These are phyloP conservation scores for Penicillium digitatum DNA, from an alignment of 2,329 filamentous ascomycete genomes.

Conservation along the genomic window DNA sequence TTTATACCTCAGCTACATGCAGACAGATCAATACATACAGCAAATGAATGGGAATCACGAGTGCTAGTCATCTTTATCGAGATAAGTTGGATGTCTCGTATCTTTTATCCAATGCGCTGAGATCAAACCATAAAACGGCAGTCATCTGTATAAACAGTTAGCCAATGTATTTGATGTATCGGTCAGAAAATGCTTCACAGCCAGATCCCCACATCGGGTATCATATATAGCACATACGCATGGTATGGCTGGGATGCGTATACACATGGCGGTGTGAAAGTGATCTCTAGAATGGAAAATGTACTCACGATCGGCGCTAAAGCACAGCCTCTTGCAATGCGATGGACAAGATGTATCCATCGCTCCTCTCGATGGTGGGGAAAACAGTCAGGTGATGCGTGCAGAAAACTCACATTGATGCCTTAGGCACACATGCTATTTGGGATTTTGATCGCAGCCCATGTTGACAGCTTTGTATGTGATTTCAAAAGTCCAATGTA, in stretches of 20 bases:
- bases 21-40: slow-evolving; percentile 28
- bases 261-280: neutral
- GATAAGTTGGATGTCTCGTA: slow-evolving; percentile 20
- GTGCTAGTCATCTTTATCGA: slow-evolving; percentile 38
- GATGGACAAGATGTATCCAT: slow-evolving; percentile 23
- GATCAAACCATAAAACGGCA: slow-evolving; percentile 30
- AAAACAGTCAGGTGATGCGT: slow-evolving; percentile 30
- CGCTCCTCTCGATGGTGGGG: slow-evolving; percentile 25
- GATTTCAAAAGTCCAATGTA: neutral
- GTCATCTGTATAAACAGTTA: slow-evolving; percentile 31
- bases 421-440: slow-evolving; percentile 22
- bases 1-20: slow-evolving; percentile 4
- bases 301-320: slow-evolving; percentile 36
- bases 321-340: slow-evolving; percentile 19
- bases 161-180: slow-evolving; percentile 6
- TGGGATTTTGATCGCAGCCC: neutral
- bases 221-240: neutral
- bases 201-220: neutral
- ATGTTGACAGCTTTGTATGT: neutral
- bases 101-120: slow-evolving; percentile 28
- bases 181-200: neutral
- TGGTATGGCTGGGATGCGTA: neutral
- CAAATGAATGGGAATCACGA: slow-evolving; percentile 41
- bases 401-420: slow-evolving; percentile 20
- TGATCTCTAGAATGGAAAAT: neutral